Evolutionary conservation across 345 rosid species (phyloP), one percentile per base, ranked within the genome.

Genomic region (Chamaenerion angustifolium): DNA sequence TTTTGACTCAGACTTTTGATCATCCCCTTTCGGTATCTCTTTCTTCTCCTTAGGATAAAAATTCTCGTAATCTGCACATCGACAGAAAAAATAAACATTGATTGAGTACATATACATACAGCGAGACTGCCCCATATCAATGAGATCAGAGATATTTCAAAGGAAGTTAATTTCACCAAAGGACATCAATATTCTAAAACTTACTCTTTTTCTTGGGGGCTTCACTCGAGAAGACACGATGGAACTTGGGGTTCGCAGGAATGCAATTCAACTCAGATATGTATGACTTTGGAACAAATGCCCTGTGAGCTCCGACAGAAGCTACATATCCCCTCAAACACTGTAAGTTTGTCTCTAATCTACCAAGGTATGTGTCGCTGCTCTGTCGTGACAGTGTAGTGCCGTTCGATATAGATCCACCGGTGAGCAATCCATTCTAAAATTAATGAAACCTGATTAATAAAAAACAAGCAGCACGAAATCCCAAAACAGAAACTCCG

Each of bases 1-100:
- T 82, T 82, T 88, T 43, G 88, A 76, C 7, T 82, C 88, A 0
- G 96, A 80, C 64, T 92, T 82, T 60, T 82, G 88, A 40, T 71
- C 89, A 49, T 76, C 63, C 61, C 69, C 80, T 72, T 87, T 84
- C 0, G 96, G 90, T 37, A 56, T 61, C 73, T 82, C 88, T 76
- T 92, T 87, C 70, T 75, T 76, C 45, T 70, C 96, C 74, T 92
- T 84, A 0, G 94, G 96, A 50, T 66, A 78, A 58, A 76, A 92
- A 45, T 79, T 87, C 71, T 84, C 99, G 69, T 78, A 84, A 72
- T 92, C 98, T 88, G 74, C 64, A 64, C 47, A 11, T 13, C 21
- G 23, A 49, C 6, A 14, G 21, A 3, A 41, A 42, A 12, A 31
- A 41, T n/a, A 31, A 31, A 31, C 6, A 37, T 40, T 17, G 11